A percentile compares a stretch with the other conserved stretches of the same genome.
Conservation (phyloP, 352 stramenopile genomes). For the Globisporangium barbulae region DNA sequence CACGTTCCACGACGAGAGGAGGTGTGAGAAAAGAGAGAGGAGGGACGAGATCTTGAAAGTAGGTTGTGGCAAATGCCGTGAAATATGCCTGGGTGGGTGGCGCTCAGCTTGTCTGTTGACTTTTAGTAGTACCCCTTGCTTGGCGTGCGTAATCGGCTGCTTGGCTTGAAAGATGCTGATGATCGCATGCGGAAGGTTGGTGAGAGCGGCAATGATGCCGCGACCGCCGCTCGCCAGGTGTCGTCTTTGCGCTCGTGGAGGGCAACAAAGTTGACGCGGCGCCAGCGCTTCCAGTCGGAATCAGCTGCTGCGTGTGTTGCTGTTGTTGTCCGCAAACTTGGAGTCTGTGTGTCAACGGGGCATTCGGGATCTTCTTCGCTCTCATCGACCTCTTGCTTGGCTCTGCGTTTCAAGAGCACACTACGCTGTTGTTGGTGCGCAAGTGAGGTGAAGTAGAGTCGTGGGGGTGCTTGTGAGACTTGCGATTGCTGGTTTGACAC, state of each 20-base stretch:
- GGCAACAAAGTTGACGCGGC: conserved; percentile 17
- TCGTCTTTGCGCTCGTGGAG: conserved; percentile 5
- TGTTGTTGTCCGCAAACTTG: background rate
- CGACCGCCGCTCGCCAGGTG: background rate
- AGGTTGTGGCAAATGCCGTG: background rate
- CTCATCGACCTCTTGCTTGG: background rate
- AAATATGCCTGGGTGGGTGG: no score
- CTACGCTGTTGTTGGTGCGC: conserved; percentile 11
- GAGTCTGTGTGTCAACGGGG: background rate
- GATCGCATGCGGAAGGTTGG: background rate
- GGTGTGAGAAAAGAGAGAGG: no score
- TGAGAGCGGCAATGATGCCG: background rate
- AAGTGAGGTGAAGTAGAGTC: conserved; percentile 15
- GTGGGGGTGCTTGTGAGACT: background rate
- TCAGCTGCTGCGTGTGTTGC: background rate
- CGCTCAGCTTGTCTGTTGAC: background rate
- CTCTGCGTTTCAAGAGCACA: conserved; percentile 1
- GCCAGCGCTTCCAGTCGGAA: conserved; percentile 32
- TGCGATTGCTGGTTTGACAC: background rate
- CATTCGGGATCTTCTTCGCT: background rate
- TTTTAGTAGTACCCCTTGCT: background rate
- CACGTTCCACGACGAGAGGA: no score
- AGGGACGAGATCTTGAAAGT: background rate
- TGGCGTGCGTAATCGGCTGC: background rate
- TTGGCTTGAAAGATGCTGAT: background rate